Evolutionary conservation across 495 filamentous ascomycete species (phyloP).

Genomic region (Penicillium macrosclerotiorum): DNA sequence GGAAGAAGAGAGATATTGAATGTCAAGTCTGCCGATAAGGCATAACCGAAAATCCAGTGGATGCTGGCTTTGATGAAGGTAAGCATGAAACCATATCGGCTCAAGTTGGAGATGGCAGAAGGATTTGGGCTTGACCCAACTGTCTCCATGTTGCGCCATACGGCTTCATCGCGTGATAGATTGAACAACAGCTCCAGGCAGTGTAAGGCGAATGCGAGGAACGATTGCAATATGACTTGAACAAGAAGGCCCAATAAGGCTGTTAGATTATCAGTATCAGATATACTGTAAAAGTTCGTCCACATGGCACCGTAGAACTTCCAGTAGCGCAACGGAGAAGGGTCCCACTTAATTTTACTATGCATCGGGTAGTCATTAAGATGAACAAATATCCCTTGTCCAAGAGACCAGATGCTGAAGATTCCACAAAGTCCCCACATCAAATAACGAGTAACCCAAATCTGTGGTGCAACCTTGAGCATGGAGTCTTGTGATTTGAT

Average conservation of each 20-base stretch:
- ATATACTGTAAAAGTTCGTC: neutral
- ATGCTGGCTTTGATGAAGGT: conserved; percentile 2
- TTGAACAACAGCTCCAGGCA: conserved; percentile 8
- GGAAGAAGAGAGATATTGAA: conserved; percentile 5
- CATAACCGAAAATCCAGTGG: conserved; percentile 8
- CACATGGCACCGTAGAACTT: conserved; percentile 4
- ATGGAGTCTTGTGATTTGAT: neutral
- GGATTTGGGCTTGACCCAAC: neutral
- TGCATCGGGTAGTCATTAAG: neutral
- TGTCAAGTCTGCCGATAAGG: conserved; percentile 1
- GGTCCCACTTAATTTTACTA: neutral
- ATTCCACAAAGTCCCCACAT: neutral
- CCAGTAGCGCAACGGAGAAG: conserved; percentile 1
- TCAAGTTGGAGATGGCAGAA: conserved; percentile 1
- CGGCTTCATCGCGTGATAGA: conserved; percentile 6
- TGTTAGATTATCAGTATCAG: neutral
- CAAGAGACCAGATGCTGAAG: neutral
- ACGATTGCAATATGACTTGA: conserved; percentile 1
- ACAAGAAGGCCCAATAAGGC: conserved; percentile 4
- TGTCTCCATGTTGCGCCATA: conserved; percentile 3
- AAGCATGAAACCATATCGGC: neutral
- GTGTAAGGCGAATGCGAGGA: conserved; percentile 2
- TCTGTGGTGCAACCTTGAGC: neutral
- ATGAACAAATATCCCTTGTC: neutral
- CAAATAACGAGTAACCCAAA: neutral